Evolutionary conservation across 208 protist genomes (phyloP), one percentile per base, ranked within the genome.

Genomic region (Leptomonas seymouri): DNA sequence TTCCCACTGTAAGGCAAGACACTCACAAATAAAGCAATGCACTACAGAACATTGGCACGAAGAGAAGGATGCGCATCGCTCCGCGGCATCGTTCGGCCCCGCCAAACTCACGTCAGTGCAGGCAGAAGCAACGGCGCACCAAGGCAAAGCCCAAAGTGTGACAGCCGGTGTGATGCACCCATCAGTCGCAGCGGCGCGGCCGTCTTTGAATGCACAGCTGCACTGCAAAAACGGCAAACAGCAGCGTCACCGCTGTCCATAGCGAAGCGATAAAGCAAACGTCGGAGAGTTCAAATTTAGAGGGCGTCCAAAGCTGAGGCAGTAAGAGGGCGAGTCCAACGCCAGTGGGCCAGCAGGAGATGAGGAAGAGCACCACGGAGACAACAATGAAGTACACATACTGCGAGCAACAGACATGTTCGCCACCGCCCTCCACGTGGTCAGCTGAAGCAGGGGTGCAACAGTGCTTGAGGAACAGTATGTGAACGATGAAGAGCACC

Each of bases 231-330:
- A 59, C 34, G 21, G 54, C 54, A 27, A 44, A 59, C 0, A 34
- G 27, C 6, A 45, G 16, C 30, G 15, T 27, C 6, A 41, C 54
- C 8, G 20, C 31, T 2, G 44, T n/a, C 28, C 54, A 59, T 6
- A 56, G 7, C 4, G 27, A 5, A 34, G 8, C 28, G 9, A 20
- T 11, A 16, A 31, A 56, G 18, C 15, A 3, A 4, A 14, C 8
- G 18, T 18, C 12, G 27, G 28, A 41, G 31, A 59, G 54, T 6
- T 15, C 28, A 44, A 18, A 44, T 36, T 5, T 8, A 28, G 21
- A 27, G 4, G 82, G 53, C 30, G 36, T 6, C 49, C 81, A 59
- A 39, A 86, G 65, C 23, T 53, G 16, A 9, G 48, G n/a, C 16
- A 21, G 3, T 14, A 57, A 14, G 6, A 57, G 2, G 11, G 16